These are phyloP conservation scores for Polyporus arcularius DNA, from an alignment of 768 basidiomycete species.

Conservation along the genomic window DNA sequence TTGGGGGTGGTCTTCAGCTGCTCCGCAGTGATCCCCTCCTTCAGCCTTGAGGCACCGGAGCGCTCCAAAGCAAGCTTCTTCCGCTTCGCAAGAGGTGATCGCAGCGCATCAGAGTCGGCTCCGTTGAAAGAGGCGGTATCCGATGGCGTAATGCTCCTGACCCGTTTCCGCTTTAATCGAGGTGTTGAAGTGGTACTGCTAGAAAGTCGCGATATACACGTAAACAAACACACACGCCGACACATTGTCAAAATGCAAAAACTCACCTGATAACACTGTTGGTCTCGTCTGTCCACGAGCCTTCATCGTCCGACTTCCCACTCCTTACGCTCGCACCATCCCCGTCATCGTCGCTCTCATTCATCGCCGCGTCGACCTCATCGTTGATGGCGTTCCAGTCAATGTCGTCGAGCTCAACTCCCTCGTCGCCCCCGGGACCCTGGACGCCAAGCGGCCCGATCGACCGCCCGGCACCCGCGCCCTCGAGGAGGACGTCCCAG, in stretches of 20 bases:
- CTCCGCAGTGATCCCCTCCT: slow-evolving; percentile 45
- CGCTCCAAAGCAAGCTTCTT: slow-evolving; percentile 73
- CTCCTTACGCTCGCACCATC: slow-evolving; percentile 25
- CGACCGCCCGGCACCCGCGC: slow-evolving; percentile 26
- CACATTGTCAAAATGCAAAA: neutral
- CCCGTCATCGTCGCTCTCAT: slow-evolving; percentile 64
- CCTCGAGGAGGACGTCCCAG: slow-evolving; percentile 49
- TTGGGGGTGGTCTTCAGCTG: slow-evolving; percentile 7
- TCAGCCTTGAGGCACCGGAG: slow-evolving; percentile 64
- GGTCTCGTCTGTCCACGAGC: slow-evolving; percentile 46
- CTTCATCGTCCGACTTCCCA: slow-evolving; percentile 56
- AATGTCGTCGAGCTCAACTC: slow-evolving; percentile 59
- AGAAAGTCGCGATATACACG: neutral
- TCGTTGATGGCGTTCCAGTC: slow-evolving; percentile 85
- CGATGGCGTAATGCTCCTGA: slow-evolving; percentile 72
- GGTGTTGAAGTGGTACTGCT: slow-evolving; percentile 43
- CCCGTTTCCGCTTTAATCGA: slow-evolving; percentile 61
- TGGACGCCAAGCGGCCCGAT: slow-evolving; percentile 38
- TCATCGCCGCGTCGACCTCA: slow-evolving; percentile 87
- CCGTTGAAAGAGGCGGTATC: slow-evolving; percentile 45
- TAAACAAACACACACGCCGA: neutral
- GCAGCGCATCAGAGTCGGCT: slow-evolving; percentile 42
- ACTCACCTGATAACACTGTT: slow-evolving; percentile 48
- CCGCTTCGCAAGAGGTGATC: slow-evolving; percentile 78
- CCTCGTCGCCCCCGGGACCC: slow-evolving; percentile 29